Conservation (phyloP, 2,329 filamentous ascomycete genomes). For the Hirsutella thompsonii region DNA sequence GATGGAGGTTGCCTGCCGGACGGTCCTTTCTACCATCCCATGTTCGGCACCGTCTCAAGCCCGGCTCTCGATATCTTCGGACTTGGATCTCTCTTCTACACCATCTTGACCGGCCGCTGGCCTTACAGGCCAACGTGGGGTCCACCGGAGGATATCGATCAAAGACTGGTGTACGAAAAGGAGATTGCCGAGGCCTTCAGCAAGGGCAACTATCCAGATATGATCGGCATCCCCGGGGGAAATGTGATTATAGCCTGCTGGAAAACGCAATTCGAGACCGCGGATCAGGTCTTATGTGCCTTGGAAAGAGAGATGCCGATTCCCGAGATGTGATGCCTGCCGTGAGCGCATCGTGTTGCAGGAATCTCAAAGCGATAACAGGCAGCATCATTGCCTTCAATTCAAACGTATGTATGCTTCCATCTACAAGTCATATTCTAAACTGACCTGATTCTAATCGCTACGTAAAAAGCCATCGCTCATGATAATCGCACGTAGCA, state of each 20-base stretch:
- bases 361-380: no score
- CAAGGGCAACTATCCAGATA: background rate
- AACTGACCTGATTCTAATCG: no score
- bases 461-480: no score
- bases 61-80: slow-evolving; percentile 2
- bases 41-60: background rate
- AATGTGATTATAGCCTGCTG: background rate
- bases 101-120: background rate
- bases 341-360: no score
- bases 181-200: background rate
- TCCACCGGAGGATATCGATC: background rate
- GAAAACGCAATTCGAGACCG: background rate
- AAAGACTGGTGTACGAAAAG: background rate
- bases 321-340: no score
- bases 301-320: slow-evolving; percentile 1
- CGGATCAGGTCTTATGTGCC: background rate
- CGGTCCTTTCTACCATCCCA: slow-evolving; percentile 8
- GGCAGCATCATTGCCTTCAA: no score
- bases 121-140: background rate
- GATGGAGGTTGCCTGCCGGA: slow-evolving; percentile 15
- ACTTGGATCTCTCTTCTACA: slow-evolving; percentile 1
- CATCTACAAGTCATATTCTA: no score
- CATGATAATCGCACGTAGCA: no score
- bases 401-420: no score
- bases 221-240: background rate